A percentile compares a stretch with the other conserved stretches of the same genome.
phyloP scores from a whole-genome alignment of 1,139 yeast species.

The Lodderomyces parapsilosis region DNA sequence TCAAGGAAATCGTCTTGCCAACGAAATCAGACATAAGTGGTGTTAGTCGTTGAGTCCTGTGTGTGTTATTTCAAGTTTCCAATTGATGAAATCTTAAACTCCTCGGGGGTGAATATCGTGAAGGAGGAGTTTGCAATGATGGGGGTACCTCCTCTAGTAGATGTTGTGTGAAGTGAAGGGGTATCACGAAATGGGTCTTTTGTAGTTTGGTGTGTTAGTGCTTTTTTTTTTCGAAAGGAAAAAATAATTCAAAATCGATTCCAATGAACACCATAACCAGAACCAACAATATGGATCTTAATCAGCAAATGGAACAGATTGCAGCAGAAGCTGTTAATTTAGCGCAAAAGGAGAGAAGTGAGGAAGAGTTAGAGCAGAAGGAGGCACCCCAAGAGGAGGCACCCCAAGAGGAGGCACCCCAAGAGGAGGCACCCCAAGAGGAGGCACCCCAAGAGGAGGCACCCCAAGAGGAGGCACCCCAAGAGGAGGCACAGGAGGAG shows the following conservation, averaged over 20 bases:
- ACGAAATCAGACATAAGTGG: conserved; percentile 76
- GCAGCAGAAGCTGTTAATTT: conserved; percentile 2
- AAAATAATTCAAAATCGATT: background rate
- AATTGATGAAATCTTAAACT: background rate
- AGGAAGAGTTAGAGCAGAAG: conserved; percentile 1
- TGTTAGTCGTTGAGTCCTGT: background rate
- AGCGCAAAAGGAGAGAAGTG: conserved; percentile 9
- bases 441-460: background rate
- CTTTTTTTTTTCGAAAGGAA: background rate
- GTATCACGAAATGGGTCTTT: too few relatives aligned
- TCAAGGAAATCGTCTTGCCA: conserved; percentile 88
- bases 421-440: conserved; percentile 5
- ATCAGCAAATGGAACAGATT: background rate
- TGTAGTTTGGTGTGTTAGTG: too few relatives aligned
- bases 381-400: conserved; percentile 8
- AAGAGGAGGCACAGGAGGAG: conserved; percentile 7
- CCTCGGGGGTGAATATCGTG: background rate
- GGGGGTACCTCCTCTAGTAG: too few relatives aligned
- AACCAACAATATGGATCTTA: background rate
- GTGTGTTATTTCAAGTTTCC: conserved; percentile 1
- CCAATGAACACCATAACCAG: background rate
- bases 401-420: too few relatives aligned
- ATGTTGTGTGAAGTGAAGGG: too few relatives aligned
- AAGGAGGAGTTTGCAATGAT: too few relatives aligned
- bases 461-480: conserved; percentile 6